A percentile compares a stretch with the other conserved stretches of the same genome.
Conservation (phyloP, 768 basidiomycete genomes). For the Boletus sp. region DNA sequence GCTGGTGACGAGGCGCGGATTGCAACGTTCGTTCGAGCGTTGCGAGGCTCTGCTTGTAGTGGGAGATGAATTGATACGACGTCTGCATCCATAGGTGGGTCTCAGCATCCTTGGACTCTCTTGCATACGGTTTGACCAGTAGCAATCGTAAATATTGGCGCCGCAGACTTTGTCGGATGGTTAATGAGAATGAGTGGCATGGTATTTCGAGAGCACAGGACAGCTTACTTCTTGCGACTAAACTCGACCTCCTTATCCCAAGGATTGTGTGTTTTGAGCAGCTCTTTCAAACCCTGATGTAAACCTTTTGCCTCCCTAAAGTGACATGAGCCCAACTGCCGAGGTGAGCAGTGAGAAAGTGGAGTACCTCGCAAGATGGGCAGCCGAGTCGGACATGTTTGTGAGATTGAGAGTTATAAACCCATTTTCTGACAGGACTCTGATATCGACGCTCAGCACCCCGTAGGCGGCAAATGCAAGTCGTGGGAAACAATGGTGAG, state of each 20-base stretch:
- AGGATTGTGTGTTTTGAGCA: conserved; percentile 70
- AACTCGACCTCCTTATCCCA: conserved; percentile 88
- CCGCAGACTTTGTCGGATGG: conserved; percentile 51
- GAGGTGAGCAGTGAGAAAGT: background rate
- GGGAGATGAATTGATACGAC: conserved; percentile 78
- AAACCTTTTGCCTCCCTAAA: conserved; percentile 76
- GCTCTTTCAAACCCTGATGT: conserved; percentile 71
- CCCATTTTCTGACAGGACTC: conserved; percentile 21
- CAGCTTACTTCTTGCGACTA: conserved; percentile 76
- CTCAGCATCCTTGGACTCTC: conserved; percentile 77
- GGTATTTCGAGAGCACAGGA: conserved; percentile 4
- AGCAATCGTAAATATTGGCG: conserved; percentile 68
- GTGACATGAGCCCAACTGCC: conserved; percentile 6
- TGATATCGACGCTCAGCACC: conserved; percentile 16
- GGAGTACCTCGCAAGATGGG: conserved; percentile 36
- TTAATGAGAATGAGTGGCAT: conserved; percentile 5
- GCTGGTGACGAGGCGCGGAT: conserved; percentile 37
- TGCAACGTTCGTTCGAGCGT: conserved; percentile 60
- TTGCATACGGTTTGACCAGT: conserved; percentile 64
- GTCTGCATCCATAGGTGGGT: conserved; percentile 92
- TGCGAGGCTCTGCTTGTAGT: conserved; percentile 75
- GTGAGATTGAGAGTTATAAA: conserved; percentile 16
- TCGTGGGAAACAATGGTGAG: conserved; percentile 23
- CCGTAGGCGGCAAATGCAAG: conserved; percentile 7
- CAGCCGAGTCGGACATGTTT: conserved; percentile 42